Percentiles rank a stretch among this genome's conserved stretches.
Conservation (phyloP, 2,329 filamentous ascomycete genomes). For the Arthroderma uncinatum region DNA sequence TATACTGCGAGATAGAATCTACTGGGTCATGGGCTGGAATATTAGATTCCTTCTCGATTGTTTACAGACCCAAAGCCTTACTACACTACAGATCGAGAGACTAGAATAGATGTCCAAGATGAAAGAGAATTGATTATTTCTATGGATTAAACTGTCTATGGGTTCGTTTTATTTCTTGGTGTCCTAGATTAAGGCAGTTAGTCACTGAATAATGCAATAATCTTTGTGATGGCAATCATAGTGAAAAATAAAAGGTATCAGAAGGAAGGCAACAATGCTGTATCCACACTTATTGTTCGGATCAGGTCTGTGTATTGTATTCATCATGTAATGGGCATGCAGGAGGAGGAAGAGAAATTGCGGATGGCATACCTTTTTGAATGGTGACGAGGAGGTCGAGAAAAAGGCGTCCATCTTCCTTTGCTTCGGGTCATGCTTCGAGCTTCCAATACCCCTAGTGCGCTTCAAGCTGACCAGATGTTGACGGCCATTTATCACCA, state of each 20-base stretch:
- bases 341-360: conserved; percentile 10
- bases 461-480: conserved; percentile 67
- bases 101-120: too few relatives aligned
- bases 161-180: neutral
- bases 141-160: too few relatives aligned
- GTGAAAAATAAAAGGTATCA: neutral
- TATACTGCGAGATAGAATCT: too few relatives aligned
- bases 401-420: conserved; percentile 70
- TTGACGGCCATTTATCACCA: conserved; percentile 55
- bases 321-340: conserved; percentile 42
- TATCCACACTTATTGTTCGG: conserved; percentile 49
- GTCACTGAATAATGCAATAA: neutral
- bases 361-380: conserved; percentile 10
- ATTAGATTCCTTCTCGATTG: too few relatives aligned
- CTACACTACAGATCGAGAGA: too few relatives aligned
- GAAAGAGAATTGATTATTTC: too few relatives aligned
- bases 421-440: conserved; percentile 63
- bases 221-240: neutral
- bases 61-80: too few relatives aligned
- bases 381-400: conserved; percentile 21
- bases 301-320: conserved; percentile 47
- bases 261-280: conserved; percentile 22
- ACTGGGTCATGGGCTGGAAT: too few relatives aligned
- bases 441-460: conserved; percentile 70
- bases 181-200: neutral